Conservation (phyloP, 495 filamentous ascomycete genomes). For the Aspergillus haitiensis region DNA sequence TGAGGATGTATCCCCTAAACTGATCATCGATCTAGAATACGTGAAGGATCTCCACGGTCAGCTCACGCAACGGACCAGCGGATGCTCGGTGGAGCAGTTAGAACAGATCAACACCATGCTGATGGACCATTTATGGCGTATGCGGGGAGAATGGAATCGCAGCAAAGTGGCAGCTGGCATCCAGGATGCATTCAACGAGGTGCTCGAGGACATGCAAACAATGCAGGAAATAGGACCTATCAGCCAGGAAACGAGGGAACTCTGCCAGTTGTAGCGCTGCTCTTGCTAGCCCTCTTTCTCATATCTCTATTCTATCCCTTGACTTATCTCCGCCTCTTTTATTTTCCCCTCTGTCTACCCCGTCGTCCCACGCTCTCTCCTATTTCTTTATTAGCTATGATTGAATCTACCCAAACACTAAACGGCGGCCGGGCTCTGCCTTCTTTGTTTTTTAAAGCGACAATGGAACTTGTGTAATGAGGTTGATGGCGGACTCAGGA, state of each 20-base stretch:
- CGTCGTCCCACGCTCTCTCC: neutral
- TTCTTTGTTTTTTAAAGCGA: slow-evolving; percentile 16
- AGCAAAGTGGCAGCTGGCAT: slow-evolving; percentile 63
- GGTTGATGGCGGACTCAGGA: slow-evolving; percentile 19
- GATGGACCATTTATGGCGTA: slow-evolving; percentile 86
- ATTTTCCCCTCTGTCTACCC: neutral
- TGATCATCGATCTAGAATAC: slow-evolving; percentile 58
- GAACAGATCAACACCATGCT: slow-evolving; percentile 89
- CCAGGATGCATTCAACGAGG: slow-evolving; percentile 69
- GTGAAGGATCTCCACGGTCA: slow-evolving; percentile 56
- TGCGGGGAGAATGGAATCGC: slow-evolving; percentile 76
- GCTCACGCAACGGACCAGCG: slow-evolving; percentile 65
- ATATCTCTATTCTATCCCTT: slow-evolving; percentile 15
- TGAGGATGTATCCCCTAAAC: slow-evolving; percentile 39
- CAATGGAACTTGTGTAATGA: slow-evolving; percentile 26
- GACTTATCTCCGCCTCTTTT: neutral
- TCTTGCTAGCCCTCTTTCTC: slow-evolving; percentile 12
- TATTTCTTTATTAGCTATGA: slow-evolving; percentile 16
- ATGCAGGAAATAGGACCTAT: slow-evolving; percentile 57
- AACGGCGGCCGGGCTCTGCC: slow-evolving; percentile 9
- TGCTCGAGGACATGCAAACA: slow-evolving; percentile 75
- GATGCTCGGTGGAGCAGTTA: slow-evolving; percentile 87
- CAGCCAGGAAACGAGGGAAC: slow-evolving; percentile 43
- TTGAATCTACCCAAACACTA: slow-evolving; percentile 16
- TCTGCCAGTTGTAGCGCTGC: slow-evolving; percentile 23